Percentiles rank a stretch among this genome's conserved stretches.
phyloP scores from a whole-genome alignment of 768 basidiomycete genomes.

The Tylopilus rubrobrunneus region DNA sequence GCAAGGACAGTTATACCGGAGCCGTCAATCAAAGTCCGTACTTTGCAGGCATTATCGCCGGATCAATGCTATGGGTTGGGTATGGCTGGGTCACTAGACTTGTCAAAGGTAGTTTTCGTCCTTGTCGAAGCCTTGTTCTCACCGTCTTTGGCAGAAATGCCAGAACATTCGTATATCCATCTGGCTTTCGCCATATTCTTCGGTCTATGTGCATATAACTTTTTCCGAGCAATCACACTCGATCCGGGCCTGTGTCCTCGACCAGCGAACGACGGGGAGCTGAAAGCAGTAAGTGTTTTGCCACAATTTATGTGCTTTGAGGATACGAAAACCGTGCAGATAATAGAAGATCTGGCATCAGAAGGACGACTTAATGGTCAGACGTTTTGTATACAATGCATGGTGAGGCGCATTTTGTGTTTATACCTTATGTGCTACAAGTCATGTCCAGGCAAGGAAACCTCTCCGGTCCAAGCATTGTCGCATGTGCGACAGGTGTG shows the following conservation, averaged over 20 bases:
- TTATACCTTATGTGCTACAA: background rate
- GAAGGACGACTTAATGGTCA: slow-evolving; percentile 90
- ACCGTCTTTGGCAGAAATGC: slow-evolving; percentile 50
- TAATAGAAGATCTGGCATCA: slow-evolving; percentile 87
- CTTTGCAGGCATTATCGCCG: slow-evolving; percentile 87
- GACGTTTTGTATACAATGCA: slow-evolving; percentile 94
- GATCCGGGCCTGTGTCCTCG: slow-evolving; percentile 88
- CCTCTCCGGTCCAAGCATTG: slow-evolving; percentile 95
- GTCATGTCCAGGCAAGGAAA: slow-evolving; percentile 60
- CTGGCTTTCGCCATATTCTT: slow-evolving; percentile 69
- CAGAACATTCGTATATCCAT: slow-evolving; percentile 72
- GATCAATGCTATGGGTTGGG: slow-evolving; percentile 81
- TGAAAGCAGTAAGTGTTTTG: slow-evolving; percentile 67
- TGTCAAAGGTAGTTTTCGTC: slow-evolving; percentile 50
- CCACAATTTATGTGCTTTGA: background rate
- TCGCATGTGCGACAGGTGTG: slow-evolving; percentile 84
- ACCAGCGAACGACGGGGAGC: slow-evolving; percentile 75
- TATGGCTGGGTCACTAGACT: slow-evolving; percentile 80
- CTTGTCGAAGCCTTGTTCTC: background rate
- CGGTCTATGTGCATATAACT: slow-evolving; percentile 79
- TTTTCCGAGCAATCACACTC: slow-evolving; percentile 83
- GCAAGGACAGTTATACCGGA: slow-evolving; percentile 77
- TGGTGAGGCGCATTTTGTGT: slow-evolving; percentile 47
- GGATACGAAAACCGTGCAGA: slow-evolving; percentile 38
- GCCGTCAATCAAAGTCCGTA: slow-evolving; percentile 86